Evolutionary conservation across 306 rosid genomes (phyloP).

Genomic region (Ammopiptanthus mongolicus): DNA sequence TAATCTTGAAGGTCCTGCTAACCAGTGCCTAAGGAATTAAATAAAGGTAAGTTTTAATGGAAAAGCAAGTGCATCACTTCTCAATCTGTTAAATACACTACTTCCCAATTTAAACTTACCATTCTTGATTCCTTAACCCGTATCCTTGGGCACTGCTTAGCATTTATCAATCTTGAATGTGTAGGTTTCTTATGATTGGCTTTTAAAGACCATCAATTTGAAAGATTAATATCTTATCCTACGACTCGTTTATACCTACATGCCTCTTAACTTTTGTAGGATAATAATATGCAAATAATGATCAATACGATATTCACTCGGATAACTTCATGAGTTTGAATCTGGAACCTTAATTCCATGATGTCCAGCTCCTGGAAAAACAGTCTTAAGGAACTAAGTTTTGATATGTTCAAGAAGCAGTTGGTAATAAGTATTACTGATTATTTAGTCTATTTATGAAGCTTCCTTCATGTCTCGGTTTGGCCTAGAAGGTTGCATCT

Average conservation of each 20-base stretch:
- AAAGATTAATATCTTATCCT: not conserved
- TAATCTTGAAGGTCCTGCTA: not conserved
- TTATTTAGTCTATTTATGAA: not conserved
- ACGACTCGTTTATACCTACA: not conserved
- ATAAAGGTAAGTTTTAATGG: no score
- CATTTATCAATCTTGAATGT: not conserved
- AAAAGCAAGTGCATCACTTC: no score
- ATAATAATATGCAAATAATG: not conserved
- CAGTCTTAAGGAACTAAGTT: not conserved
- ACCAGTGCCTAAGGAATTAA: no score
- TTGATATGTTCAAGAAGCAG: not conserved
- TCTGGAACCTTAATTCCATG: not conserved
- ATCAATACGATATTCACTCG: not conserved
- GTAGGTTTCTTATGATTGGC: not conserved
- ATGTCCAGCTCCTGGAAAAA: not conserved
- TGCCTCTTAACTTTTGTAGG: not conserved
- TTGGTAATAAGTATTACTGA: not conserved
- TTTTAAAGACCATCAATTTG: not conserved
- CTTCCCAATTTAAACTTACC: no score
- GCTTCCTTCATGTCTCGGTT: not conserved
- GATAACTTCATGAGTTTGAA: not conserved
- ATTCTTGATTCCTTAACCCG: no score
- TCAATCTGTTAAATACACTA: no score
- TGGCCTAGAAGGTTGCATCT: not conserved
- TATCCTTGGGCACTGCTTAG: no score